Percentiles rank a stretch among this genome's conserved stretches.
Evolutionary conservation across 2,329 filamentous ascomycete genomes (phyloP).

Genomic region (Sarocladium strictum): DNA sequence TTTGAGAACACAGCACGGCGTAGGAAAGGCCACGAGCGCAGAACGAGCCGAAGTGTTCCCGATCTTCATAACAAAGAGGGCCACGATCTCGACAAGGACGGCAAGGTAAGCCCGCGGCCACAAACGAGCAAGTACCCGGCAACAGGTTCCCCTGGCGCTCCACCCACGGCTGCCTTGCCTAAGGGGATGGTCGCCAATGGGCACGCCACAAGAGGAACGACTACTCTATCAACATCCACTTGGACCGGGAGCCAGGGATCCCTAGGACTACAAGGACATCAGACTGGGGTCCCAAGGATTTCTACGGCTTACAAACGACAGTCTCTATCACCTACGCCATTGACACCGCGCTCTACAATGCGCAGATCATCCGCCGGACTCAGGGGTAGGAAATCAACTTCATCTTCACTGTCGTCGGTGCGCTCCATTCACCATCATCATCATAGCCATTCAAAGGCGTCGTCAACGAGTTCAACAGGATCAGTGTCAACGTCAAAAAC

Average conservation of each 20-base stretch:
- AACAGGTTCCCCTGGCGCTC: constrained; percentile 26
- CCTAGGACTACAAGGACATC: neutral
- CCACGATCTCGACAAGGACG: constrained; percentile 34
- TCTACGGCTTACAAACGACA: constrained; percentile 58
- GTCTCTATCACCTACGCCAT: constrained; percentile 77
- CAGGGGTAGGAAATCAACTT: constrained; percentile 89
- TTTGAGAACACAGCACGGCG: constrained; percentile 52
- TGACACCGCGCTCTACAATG: constrained; percentile 83
- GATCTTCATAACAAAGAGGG: constrained; percentile 48
- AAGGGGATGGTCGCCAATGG: constrained; percentile 48
- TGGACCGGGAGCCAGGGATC: neutral
- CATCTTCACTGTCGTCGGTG: constrained; percentile 88
- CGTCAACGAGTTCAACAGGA: constrained; percentile 79
- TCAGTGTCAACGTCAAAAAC: constrained; percentile 67
- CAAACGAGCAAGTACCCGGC: constrained; percentile 53
- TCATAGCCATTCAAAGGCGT: constrained; percentile 88
- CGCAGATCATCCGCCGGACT: constrained; percentile 78
- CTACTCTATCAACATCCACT: constrained; percentile 8
- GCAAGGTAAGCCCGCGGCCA: constrained; percentile 43
- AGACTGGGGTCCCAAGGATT: constrained; percentile 19
- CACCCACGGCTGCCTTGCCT: constrained; percentile 39
- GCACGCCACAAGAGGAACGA: constrained; percentile 27
- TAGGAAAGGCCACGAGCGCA: constrained; percentile 38
- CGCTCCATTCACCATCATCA: constrained; percentile 84
- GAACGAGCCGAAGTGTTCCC: constrained; percentile 52